Evolutionary conservation across 306 rosid species (phyloP).

Genomic region (Fagus crenata): DNA sequence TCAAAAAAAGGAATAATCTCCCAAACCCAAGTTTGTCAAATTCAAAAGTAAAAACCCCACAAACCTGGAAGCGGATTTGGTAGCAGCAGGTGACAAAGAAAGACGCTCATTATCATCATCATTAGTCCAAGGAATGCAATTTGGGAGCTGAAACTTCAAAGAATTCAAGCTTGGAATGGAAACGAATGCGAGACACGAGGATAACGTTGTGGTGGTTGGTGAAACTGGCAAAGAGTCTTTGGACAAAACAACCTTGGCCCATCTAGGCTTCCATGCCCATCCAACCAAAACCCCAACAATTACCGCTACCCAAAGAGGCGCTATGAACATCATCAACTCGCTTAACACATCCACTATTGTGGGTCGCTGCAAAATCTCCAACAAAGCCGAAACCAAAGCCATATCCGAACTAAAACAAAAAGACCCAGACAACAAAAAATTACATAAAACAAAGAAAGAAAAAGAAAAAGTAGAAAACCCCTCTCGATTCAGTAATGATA

Average conservation of each 20-base stretch:
- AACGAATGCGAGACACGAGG: slow-evolving; percentile 23
- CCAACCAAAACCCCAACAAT: slow-evolving; percentile 79
- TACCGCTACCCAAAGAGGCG: slow-evolving; percentile 79
- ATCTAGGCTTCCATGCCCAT: slow-evolving; percentile 94
- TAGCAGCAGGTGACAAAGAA: slow-evolving; percentile 24
- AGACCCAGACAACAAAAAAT: neutral
- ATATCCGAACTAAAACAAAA: slow-evolving; percentile 16
- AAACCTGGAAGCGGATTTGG: slow-evolving; percentile 46
- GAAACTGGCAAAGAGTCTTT: slow-evolving; percentile 32
- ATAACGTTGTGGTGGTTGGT: neutral
- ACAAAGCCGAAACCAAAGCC: slow-evolving; percentile 45
- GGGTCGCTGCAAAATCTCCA: slow-evolving; percentile 44
- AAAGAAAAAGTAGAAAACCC: neutral
- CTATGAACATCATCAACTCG: slow-evolving; percentile 47
- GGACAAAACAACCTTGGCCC: slow-evolving; percentile 55
- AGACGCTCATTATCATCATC: slow-evolving; percentile 24
- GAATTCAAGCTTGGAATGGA: slow-evolving; percentile 45
- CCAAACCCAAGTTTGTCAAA: slow-evolving; percentile 1
- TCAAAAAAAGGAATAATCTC: neutral
- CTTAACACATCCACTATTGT: slow-evolving; percentile 36
- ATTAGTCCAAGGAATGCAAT: slow-evolving; percentile 38
- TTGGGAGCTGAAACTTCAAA: slow-evolving; percentile 42
- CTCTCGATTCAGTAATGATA: slow-evolving; percentile 40
- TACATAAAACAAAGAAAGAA: neutral
- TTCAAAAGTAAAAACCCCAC: slow-evolving; percentile 9